These are phyloP conservation scores for Fusarium kyushuense DNA, from an alignment of 2,329 filamentous ascomycete species.

Conservation along the genomic window DNA sequence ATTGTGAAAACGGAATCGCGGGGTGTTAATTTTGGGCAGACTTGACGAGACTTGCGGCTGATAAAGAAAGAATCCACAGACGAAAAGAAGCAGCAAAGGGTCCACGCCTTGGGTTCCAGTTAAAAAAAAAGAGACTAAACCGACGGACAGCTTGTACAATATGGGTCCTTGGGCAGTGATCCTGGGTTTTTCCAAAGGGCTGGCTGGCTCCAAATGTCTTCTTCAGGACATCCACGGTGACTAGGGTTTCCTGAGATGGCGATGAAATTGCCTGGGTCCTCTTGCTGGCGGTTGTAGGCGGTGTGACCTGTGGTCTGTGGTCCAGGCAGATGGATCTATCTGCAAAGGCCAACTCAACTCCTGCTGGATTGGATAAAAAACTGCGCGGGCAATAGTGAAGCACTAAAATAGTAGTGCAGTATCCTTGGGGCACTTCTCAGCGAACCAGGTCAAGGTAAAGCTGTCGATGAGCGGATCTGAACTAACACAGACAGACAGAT, in stretches of 20 bases:
- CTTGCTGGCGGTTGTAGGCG: slow-evolving; percentile 47
- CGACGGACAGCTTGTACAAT: slow-evolving; percentile 48
- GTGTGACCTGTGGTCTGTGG: slow-evolving; percentile 47
- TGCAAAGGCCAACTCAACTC: slow-evolving; percentile 41
- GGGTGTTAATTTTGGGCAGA: slow-evolving; percentile 42
- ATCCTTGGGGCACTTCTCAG: slow-evolving; percentile 43
- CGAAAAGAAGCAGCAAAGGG: slow-evolving; percentile 41
- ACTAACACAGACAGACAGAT: slow-evolving; percentile 29
- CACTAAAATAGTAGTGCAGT: slow-evolving; percentile 46
- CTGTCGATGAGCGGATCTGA: slow-evolving; percentile 43
- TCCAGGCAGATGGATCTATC: slow-evolving; percentile 46
- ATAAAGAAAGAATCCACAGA: slow-evolving; percentile 50
- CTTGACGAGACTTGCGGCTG: slow-evolving; percentile 48
- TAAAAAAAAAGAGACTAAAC: slow-evolving; percentile 45
- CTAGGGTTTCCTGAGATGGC: slow-evolving; percentile 49
- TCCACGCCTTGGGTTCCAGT: slow-evolving; percentile 46
- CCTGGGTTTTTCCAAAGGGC: slow-evolving; percentile 47
- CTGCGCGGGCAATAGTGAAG: slow-evolving; percentile 44
- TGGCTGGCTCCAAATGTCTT: slow-evolving; percentile 45
- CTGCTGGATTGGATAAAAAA: slow-evolving; percentile 44
- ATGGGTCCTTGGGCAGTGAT: slow-evolving; percentile 50
- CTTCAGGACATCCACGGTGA: slow-evolving; percentile 47
- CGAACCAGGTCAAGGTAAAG: slow-evolving; percentile 45
- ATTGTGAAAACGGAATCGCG: slow-evolving; percentile 42
- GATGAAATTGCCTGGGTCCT: slow-evolving; percentile 47